phyloP scores from a whole-genome alignment of 2,329 filamentous ascomycete species.

The Phaeosphaeria sp. region DNA sequence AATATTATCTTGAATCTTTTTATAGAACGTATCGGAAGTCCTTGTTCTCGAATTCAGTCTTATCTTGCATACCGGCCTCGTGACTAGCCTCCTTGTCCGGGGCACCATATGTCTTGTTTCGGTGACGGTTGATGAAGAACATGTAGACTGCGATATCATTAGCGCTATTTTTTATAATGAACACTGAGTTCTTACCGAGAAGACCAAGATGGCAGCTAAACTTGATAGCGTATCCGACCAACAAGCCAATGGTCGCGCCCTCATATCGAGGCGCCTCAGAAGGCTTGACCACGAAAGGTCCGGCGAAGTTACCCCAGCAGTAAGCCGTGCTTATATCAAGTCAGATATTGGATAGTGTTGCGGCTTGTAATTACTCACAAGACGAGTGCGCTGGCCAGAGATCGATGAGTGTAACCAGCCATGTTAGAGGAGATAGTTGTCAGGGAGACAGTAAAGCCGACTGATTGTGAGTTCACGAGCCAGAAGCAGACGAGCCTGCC shows the following conservation, averaged over 20 bases:
- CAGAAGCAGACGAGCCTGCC: conserved; percentile 46
- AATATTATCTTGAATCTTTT: no score
- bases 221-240: conserved; percentile 12
- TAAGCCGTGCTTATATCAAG: conserved; percentile 48
- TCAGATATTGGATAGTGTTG: no score
- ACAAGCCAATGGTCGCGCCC: conserved; percentile 38
- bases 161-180: neutral
- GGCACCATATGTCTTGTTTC: neutral
- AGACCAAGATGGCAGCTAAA: conserved; percentile 14
- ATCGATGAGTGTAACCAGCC: conserved; percentile 48
- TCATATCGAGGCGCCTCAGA: conserved; percentile 43
- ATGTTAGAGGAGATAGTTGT: conserved; percentile 48
- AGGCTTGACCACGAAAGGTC: conserved; percentile 48
- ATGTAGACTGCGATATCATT: conserved; percentile 36
- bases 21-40: conserved; percentile 51
- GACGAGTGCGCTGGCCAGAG: conserved; percentile 44
- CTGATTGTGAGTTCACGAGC: conserved; percentile 49
- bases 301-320: conserved; percentile 51
- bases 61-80: conserved; percentile 51
- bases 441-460: conserved; percentile 48
- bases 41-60: conserved; percentile 53
- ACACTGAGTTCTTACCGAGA: neutral
- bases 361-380: no score
- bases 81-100: conserved; percentile 38
- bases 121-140: neutral